Conservation (phyloP, 345 rosid genomes). For the Nasturtium officinale region DNA sequence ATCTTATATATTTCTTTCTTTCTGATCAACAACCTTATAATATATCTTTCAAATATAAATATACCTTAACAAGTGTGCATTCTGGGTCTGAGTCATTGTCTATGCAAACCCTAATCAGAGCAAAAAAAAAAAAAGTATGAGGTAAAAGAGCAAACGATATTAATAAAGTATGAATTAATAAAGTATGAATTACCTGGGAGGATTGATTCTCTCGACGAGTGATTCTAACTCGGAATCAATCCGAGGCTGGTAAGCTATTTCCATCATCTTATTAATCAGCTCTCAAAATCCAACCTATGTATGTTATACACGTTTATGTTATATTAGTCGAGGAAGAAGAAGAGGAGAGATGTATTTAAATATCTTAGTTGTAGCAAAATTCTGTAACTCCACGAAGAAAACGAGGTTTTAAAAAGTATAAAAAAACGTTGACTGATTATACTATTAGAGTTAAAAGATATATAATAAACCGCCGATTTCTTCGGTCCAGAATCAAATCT, state of each 20-base stretch:
- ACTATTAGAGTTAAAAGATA: not conserved
- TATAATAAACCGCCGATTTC: slow-evolving; percentile 3
- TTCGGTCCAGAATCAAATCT: slow-evolving; percentile 8
- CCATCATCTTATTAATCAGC: slow-evolving; percentile 50
- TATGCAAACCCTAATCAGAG: slow-evolving; percentile 67
- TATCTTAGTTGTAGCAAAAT: not conserved
- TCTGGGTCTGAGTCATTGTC: slow-evolving; percentile 74
- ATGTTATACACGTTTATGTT: not conserved
- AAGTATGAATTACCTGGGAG: slow-evolving; percentile 58
- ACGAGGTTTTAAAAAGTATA: not conserved
- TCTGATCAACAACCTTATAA: too few relatives aligned
- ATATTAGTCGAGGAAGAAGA: not conserved
- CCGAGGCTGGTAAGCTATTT: slow-evolving; percentile 66
- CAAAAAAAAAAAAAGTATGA: slow-evolving; percentile 24
- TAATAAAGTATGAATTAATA: slow-evolving; percentile 22
- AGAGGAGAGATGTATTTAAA: not conserved
- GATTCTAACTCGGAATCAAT: slow-evolving; percentile 75
- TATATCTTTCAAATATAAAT: not conserved
- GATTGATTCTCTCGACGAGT: slow-evolving; percentile 82
- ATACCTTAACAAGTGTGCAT: slow-evolving; percentile 91
- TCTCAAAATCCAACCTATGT: slow-evolving; percentile 11
- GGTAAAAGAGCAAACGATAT: not conserved
- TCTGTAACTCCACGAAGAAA: not conserved
- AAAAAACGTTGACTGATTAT: not conserved
- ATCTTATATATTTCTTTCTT: too few relatives aligned